Evolutionary conservation across 1,284 basidiomycete species (phyloP).

Genomic region (Trametes sp.): DNA sequence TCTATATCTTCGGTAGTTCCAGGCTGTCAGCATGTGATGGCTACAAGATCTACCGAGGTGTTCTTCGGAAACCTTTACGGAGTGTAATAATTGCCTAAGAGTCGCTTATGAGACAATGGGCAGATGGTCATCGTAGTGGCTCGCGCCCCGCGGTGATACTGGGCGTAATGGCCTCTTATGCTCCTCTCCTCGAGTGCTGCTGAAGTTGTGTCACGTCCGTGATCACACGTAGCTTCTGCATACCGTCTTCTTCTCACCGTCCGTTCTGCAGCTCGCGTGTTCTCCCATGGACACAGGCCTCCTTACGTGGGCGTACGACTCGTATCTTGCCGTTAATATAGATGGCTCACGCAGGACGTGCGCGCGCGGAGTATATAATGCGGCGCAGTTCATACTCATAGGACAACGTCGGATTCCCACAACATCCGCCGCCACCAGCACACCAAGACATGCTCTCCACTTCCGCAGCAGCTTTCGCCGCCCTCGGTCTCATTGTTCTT

Average conservation of each 20-base stretch:
- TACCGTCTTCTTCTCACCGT: background rate
- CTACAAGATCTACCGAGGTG: background rate
- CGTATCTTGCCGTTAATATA: background rate
- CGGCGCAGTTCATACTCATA: background rate
- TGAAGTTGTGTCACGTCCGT: background rate
- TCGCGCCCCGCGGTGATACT: background rate
- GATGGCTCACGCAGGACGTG: background rate
- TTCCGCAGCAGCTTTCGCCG: no score
- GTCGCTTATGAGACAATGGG: background rate
- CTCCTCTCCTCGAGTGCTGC: background rate
- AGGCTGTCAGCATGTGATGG: background rate
- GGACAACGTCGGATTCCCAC: background rate
- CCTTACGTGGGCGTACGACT: conserved; percentile 2
- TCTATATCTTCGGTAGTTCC: background rate
- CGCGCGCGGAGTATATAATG: background rate
- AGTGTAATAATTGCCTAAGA: background rate
- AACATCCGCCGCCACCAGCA: background rate
- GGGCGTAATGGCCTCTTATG: background rate
- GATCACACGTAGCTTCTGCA: conserved; percentile 3
- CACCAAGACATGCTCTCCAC: background rate
- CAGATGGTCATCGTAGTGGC: background rate
- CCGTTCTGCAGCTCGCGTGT: background rate
- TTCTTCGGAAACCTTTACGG: background rate
- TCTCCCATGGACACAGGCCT: conserved; percentile 7
- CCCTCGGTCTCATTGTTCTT: background rate